Percentiles rank a stretch among this genome's conserved stretches.
phyloP scores from a whole-genome alignment of 257 asterid species.

The Nemophila menziesii region DNA sequence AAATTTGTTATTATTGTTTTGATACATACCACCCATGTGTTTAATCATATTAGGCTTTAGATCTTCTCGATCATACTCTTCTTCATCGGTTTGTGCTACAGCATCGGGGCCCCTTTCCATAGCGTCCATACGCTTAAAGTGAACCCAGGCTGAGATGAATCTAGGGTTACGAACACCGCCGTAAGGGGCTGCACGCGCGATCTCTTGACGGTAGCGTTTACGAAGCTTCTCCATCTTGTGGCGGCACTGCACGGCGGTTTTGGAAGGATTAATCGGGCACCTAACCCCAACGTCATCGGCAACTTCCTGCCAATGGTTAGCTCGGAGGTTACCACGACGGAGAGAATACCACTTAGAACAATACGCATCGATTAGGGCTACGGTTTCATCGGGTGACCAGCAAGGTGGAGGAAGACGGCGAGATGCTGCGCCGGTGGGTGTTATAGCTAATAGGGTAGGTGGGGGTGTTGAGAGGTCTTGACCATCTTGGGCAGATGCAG shows the following conservation, averaged over 20 bases:
- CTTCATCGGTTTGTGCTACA: constrained; percentile 29
- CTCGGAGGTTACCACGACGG: constrained; percentile 84
- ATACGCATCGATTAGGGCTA: constrained; percentile 67
- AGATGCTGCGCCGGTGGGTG: constrained; percentile 31
- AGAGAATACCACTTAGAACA: constrained; percentile 87
- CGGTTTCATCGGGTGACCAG: constrained; percentile 92
- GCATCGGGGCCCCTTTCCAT: constrained; percentile 81
- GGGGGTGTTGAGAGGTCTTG: background rate
- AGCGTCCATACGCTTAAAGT: constrained; percentile 67
- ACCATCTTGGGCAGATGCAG: constrained; percentile 12
- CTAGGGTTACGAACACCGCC: constrained; percentile 50
- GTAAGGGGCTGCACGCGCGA: constrained; percentile 73
- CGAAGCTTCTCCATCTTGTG: constrained; percentile 99
- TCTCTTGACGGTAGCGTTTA: constrained; percentile 84
- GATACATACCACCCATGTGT: constrained; percentile 43
- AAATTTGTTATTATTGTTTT: constrained; percentile 3
- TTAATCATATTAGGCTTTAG: constrained; percentile 22
- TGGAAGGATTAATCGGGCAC: constrained; percentile 41
- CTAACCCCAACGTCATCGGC: constrained; percentile 61
- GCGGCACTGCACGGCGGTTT: constrained; percentile 93
- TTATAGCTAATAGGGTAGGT: background rate
- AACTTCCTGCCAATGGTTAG: constrained; percentile 96
- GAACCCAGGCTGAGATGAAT: constrained; percentile 78
- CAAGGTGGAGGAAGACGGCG: constrained; percentile 96
- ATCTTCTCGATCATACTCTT: constrained; percentile 30